Conservation (phyloP, 1,284 basidiomycete genomes). For the Meripilus lineatus region DNA sequence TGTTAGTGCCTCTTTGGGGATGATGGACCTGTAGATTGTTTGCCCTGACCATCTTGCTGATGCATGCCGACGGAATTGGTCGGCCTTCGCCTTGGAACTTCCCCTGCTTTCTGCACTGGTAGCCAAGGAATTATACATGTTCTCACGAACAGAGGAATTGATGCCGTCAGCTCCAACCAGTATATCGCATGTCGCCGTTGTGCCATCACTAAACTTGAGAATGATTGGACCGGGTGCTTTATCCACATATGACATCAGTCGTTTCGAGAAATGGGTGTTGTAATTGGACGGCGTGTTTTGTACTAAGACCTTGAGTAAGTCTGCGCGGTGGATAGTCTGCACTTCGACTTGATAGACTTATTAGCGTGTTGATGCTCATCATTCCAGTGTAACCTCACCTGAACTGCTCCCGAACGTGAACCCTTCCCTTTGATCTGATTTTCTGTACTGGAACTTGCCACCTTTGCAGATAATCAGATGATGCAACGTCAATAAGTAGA, state of each 20-base stretch:
- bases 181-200: constrained; percentile 34
- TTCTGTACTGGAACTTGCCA: constrained; percentile 7
- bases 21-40: constrained; percentile 33
- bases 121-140: constrained; percentile 21
- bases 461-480: constrained; percentile 3
- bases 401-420: constrained; percentile 41
- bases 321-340: constrained; percentile 44
- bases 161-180: constrained; percentile 46
- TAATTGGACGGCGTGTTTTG: constrained; percentile 35
- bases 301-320: constrained; percentile 45
- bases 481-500: neutral
- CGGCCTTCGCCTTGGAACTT: neutral
- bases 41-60: constrained; percentile 15
- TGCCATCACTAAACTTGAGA: constrained; percentile 34
- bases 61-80: neutral
- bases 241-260: constrained; percentile 42
- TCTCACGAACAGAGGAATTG: constrained; percentile 39
- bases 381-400: constrained; percentile 35
- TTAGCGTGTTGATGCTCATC: neutral
- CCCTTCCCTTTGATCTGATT: constrained; percentile 28
- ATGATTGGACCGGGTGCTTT: constrained; percentile 13
- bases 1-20: constrained; percentile 31
- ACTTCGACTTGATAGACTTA: constrained; percentile 32
- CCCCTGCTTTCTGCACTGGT: constrained; percentile 6
- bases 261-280: constrained; percentile 41